Evolutionary conservation across 768 basidiomycete species (phyloP).

Genomic region (Cystobasidium onofrii): DNA sequence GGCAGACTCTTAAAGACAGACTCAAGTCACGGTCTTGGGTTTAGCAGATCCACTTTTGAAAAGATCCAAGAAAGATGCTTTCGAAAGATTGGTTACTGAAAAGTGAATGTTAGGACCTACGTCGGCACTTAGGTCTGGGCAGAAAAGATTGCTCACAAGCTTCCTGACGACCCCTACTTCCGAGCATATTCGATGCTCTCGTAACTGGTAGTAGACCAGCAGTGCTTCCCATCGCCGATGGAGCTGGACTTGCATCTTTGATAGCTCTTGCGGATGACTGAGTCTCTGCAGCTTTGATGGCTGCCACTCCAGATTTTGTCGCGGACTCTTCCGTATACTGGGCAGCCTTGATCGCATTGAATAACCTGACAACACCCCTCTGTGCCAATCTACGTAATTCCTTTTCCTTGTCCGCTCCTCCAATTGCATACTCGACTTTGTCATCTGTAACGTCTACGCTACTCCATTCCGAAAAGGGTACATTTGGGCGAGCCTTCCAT

Average conservation of each 20-base stretch:
- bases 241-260: conserved; percentile 36
- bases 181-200: conserved; percentile 39
- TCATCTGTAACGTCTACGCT: conserved; percentile 11
- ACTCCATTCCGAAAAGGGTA: conserved; percentile 40
- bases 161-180: conserved; percentile 40
- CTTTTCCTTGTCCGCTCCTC: conserved; percentile 42
- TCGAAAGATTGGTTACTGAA: conserved; percentile 42
- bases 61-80: conserved; percentile 42
- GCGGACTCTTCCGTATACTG: conserved; percentile 35
- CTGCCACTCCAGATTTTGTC: conserved; percentile 34
- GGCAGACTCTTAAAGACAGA: neutral
- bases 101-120: too few species aligned
- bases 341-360: conserved; percentile 42
- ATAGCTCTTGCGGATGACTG: conserved; percentile 34
- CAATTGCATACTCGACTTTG: conserved; percentile 7
- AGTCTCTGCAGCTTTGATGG: conserved; percentile 35
- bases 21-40: neutral
- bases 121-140: too few species aligned
- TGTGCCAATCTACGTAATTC: conserved; percentile 42
- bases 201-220: conserved; percentile 31
- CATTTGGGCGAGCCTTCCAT: conserved; percentile 38
- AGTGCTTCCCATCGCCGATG: neutral
- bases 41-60: conserved; percentile 25
- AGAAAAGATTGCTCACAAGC: conserved; percentile 35
- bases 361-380: conserved; percentile 41